Base-by-base conservation (phyloP, 257 asterid species). In the Rhazya stricta region DNA sequence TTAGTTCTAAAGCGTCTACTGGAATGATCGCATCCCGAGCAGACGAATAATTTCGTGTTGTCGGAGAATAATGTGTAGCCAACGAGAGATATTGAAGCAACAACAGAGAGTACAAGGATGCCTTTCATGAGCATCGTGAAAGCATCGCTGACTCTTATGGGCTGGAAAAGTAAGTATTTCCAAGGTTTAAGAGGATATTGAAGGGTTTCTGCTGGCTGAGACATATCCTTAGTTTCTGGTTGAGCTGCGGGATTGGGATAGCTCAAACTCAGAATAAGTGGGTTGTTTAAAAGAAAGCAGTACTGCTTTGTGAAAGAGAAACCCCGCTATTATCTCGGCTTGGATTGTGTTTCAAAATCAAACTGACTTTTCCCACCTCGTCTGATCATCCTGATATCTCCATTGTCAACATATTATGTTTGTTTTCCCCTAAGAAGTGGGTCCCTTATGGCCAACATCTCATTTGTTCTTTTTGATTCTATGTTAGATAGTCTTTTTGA, bases 1-100 rank as follows among this genome's bases (percentile, higher is more conserved):
- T 12, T 50, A 19, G 12, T 48, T 45, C 13, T 45, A 18, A 51
- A 71, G 15, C 29, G 29, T 9, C 46, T 2, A 54, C 30, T 6
- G 1, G 68, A 9, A 5, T 36, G 81, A 30, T 66, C 67, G 50
- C 86, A 73, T 15, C 75, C 84, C 5, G 87, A 75, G 73, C 89
- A 82, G 21, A 51, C 39, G n/a, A 77, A 74, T 76, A 76, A 71
- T 11, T 37, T 72, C 19, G 77, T 18, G n/a, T 41, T 42, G 53
- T 74, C 36, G 34, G 96, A 88, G 62, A 81, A 79, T n/a, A 79
- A 53, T 13, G 90, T 78, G 84, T 81, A 83, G 78, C 73, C 86
- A 34, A 79, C 74, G 15, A 91, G 27, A 19, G 87, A 85, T 25
- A 85, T 67, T 5, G 81, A 81, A 0, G 79, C 84, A 7, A 89